A percentile compares a stretch with the other conserved stretches of the same genome.
These are phyloP conservation scores for Mycogone perniciosa DNA, from an alignment of 2,329 filamentous ascomycete genomes.

Conservation along the genomic window DNA sequence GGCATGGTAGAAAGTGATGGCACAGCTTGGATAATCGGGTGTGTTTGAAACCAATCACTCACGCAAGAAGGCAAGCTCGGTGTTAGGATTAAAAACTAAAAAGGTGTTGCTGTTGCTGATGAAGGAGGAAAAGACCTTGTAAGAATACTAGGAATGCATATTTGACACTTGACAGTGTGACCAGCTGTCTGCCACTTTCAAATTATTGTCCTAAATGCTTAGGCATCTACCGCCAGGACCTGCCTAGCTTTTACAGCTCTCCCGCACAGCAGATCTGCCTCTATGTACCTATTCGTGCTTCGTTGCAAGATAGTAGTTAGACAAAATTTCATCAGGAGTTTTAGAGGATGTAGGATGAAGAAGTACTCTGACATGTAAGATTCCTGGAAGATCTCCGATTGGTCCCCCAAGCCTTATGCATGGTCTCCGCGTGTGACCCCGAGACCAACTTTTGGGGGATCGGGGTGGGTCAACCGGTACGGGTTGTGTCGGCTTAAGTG, in stretches of 20 bases:
- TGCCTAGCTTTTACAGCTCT: no score
- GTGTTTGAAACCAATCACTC: background rate
- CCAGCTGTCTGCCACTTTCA: background rate
- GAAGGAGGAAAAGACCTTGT: background rate
- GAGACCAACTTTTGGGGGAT: no score
- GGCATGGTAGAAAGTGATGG: slow-evolving; percentile 18
- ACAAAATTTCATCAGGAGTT: no score
- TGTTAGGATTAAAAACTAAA: no score
- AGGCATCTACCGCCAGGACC: no score
- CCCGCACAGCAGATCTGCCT: no score
- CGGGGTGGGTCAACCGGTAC: slow-evolving; percentile 1
- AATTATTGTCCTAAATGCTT: background rate
- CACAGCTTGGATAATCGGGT: background rate
- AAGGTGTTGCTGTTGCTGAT: background rate
- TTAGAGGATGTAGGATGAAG: no score
- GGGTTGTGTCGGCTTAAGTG: slow-evolving; percentile 28
- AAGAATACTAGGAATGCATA: background rate
- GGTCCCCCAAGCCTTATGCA: background rate
- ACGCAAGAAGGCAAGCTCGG: background rate
- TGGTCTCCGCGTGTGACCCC: no score
- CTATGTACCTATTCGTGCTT: no score
- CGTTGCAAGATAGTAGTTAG: no score
- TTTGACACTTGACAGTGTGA: background rate
- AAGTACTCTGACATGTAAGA: background rate
- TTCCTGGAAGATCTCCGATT: background rate